phyloP scores from a whole-genome alignment of 495 filamentous ascomycete species.

The Tuber aestivum region DNA sequence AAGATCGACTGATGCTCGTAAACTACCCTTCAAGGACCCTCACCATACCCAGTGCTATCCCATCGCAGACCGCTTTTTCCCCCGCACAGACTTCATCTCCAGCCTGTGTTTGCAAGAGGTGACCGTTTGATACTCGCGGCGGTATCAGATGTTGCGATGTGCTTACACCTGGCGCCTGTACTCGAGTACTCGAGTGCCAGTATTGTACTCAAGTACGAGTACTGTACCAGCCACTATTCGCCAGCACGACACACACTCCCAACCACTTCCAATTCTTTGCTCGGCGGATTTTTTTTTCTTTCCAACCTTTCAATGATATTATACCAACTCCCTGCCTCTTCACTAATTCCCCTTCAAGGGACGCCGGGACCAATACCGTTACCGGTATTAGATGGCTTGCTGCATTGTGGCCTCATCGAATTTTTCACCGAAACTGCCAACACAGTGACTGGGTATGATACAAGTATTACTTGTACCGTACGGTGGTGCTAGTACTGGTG shows the following conservation, averaged over 20 bases:
- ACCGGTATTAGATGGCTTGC: not conserved
- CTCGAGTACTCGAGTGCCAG: no score
- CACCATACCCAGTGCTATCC: not conserved
- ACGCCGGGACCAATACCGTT: not conserved
- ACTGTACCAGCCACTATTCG: not conserved
- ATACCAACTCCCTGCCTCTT: not conserved
- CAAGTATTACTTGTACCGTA: not conserved
- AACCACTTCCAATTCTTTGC: not conserved
- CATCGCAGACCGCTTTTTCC: not conserved
- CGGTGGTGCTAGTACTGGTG: no score
- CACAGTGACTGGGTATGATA: not conserved
- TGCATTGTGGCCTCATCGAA: not conserved
- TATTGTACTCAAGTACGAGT: no score
- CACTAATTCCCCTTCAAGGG: not conserved
- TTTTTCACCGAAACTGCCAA: conserved; percentile 1
- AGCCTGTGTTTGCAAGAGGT: not conserved
- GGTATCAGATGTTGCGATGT: not conserved
- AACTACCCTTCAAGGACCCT: not conserved
- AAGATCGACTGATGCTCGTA: not conserved
- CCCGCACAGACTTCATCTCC: not conserved
- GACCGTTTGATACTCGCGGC: not conserved
- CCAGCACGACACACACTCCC: not conserved
- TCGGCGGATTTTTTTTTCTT: not conserved
- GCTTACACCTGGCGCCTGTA: not conserved
- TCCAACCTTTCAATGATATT: not conserved